Conservation (phyloP, 2,329 filamentous ascomycete species). For the Aspergillus pseudoglaucus region DNA sequence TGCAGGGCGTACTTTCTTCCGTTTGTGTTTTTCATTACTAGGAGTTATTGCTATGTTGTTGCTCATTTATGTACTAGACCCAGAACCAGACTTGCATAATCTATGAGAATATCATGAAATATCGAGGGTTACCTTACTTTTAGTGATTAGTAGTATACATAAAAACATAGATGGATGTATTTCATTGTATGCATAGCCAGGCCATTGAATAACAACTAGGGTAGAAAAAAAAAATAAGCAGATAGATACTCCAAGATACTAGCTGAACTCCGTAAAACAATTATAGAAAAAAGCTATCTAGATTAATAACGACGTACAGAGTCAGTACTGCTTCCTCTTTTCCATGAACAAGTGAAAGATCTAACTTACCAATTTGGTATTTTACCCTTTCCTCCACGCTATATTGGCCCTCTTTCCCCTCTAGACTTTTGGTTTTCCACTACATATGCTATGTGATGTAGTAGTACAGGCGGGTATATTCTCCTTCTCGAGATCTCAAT, state of each 20-base stretch:
- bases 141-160: too few relatives aligned
- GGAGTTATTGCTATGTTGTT: too few relatives aligned
- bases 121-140: too few relatives aligned
- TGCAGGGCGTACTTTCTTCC: too few relatives aligned
- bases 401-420: conserved; percentile 13
- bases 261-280: conserved; percentile 5
- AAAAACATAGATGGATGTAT: too few relatives aligned
- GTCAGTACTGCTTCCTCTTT: not conserved
- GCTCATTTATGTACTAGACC: too few relatives aligned
- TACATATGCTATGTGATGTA: not conserved
- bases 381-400: conserved; percentile 34
- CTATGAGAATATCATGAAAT: too few relatives aligned
- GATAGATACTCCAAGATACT: not conserved
- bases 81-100: too few relatives aligned
- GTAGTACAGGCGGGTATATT: conserved; percentile 4
- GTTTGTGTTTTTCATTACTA: too few relatives aligned
- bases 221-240: not conserved
- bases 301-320: not conserved
- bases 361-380: conserved; percentile 10
- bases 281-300: not conserved
- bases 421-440: not conserved
- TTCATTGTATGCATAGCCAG: conserved; percentile 6
- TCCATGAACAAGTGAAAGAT: too few relatives aligned
- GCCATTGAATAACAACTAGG: not conserved
- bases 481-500: not conserved